These are phyloP conservation scores for Camelina sativa DNA, from an alignment of 345 rosid genomes.

Conservation along the genomic window DNA sequence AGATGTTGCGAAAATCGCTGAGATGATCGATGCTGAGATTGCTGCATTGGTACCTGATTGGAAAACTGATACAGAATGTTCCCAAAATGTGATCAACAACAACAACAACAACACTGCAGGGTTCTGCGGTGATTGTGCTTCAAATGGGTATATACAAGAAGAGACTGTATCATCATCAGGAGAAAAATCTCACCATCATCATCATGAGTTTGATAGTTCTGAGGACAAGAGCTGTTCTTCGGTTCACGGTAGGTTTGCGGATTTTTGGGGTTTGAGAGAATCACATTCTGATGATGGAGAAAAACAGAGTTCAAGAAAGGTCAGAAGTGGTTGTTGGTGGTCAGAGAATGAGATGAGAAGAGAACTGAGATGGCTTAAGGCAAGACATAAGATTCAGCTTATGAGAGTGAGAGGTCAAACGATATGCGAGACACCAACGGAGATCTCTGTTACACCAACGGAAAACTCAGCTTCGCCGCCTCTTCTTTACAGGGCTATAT, in stretches of 20 bases:
- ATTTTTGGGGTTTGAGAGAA: slow-evolving; percentile 67
- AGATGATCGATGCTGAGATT: slow-evolving; percentile 85
- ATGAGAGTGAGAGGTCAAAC: slow-evolving; percentile 58
- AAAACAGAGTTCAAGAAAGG: slow-evolving; percentile 16
- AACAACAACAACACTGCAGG: slow-evolving; percentile 11
- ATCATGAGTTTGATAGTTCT: slow-evolving; percentile 48
- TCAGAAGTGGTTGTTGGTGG: slow-evolving; percentile 27
- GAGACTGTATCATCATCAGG: slow-evolving; percentile 58
- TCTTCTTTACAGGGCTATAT: slow-evolving; percentile 71
- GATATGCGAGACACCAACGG: slow-evolving; percentile 16
- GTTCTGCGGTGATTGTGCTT: slow-evolving; percentile 53
- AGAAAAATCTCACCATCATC: slow-evolving; percentile 47
- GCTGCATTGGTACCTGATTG: slow-evolving; percentile 70
- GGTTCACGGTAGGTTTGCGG: slow-evolving; percentile 75
- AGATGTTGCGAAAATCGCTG: slow-evolving; percentile 82
- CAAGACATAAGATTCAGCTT: slow-evolving; percentile 70
- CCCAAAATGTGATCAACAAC: slow-evolving; percentile 13
- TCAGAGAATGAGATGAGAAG: slow-evolving; percentile 75
- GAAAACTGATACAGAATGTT: slow-evolving; percentile 54
- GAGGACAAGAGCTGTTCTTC: slow-evolving; percentile 52
- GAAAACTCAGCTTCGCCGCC: slow-evolving; percentile 62
- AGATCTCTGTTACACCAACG: slow-evolving; percentile 41
- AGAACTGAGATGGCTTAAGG: slow-evolving; percentile 93
- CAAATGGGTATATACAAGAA: slow-evolving; percentile 46
- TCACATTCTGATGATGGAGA: slow-evolving; percentile 52